phyloP scores from a whole-genome alignment of 352 stramenopile species.

The Globisporangium spinosum region DNA sequence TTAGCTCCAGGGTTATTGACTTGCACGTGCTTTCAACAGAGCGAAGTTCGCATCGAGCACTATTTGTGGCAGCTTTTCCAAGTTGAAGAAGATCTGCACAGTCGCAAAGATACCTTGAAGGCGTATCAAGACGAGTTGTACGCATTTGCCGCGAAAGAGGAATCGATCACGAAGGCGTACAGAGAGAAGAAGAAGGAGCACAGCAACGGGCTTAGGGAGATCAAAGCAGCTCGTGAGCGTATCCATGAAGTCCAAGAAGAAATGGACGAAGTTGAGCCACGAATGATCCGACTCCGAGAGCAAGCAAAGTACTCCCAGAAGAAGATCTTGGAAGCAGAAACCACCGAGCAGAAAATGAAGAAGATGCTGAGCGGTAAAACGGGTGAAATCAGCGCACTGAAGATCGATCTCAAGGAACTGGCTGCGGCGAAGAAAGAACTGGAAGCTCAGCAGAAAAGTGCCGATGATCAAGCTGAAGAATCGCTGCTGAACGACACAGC shows the following conservation, averaged over 20 bases:
- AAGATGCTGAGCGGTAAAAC: constrained; percentile 83
- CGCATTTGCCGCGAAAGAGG: constrained; percentile 47
- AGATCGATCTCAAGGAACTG: constrained; percentile 64
- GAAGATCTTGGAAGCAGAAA: constrained; percentile 55
- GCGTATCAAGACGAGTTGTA: constrained; percentile 39
- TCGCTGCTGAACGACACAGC: constrained; percentile 49
- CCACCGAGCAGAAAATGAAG: constrained; percentile 49
- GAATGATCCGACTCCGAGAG: constrained; percentile 84
- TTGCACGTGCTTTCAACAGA: constrained; percentile 23
- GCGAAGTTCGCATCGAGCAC: constrained; percentile 84
- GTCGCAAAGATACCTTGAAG: constrained; percentile 76
- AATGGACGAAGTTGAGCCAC: constrained; percentile 77
- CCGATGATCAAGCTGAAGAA: constrained; percentile 34
- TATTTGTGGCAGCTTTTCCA: constrained; percentile 97
- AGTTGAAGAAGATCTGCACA: constrained; percentile 87
- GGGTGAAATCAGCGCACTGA: constrained; percentile 79
- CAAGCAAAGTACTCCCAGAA: constrained; percentile 82
- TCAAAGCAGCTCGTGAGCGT: constrained; percentile 60
- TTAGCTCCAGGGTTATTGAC: background rate
- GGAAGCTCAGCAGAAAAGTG: constrained; percentile 41
- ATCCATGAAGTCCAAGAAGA: constrained; percentile 80
- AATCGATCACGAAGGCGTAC: constrained; percentile 37
- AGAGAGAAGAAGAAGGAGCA: constrained; percentile 78
- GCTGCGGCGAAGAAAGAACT: constrained; percentile 53
- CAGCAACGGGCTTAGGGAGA: constrained; percentile 41